These are phyloP conservation scores for Trichoderma gracile DNA, from an alignment of 2,329 filamentous ascomycete genomes.

Conservation along the genomic window DNA sequence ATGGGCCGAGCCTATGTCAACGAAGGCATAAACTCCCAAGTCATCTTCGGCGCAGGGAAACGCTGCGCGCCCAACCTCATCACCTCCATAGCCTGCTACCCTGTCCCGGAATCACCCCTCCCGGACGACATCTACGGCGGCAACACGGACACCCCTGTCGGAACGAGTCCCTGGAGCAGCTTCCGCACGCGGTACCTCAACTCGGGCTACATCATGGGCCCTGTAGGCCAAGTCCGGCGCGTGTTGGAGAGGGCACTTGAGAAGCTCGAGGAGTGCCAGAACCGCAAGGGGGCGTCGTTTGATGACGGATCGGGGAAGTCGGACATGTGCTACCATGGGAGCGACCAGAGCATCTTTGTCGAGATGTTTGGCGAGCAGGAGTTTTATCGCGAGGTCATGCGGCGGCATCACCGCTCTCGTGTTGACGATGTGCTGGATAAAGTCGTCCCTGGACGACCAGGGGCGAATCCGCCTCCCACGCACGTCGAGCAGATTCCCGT, in stretches of 20 bases:
- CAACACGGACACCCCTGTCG: constrained; percentile 32
- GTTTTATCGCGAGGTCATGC: constrained; percentile 36
- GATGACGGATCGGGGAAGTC: constrained; percentile 27
- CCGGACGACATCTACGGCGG: constrained; percentile 30
- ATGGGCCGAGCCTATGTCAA: constrained; percentile 32
- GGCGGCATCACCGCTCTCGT: constrained; percentile 31
- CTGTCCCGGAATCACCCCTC: constrained; percentile 35
- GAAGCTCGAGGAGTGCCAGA: constrained; percentile 31
- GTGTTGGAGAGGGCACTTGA: constrained; percentile 31
- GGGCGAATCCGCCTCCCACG: constrained; percentile 29
- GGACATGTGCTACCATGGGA: constrained; percentile 32
- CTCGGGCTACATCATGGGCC: constrained; percentile 34
- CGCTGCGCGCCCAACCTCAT: constrained; percentile 34
- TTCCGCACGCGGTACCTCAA: constrained; percentile 34
- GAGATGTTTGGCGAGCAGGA: constrained; percentile 37
- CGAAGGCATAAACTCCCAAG: constrained; percentile 31
- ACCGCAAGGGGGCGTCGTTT: constrained; percentile 17
- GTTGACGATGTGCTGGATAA: constrained; percentile 31
- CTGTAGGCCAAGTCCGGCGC: constrained; percentile 31
- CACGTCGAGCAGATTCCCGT: constrained; percentile 27
- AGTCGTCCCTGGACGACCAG: constrained; percentile 30
- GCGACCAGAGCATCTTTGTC: constrained; percentile 36
- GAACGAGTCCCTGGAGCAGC: constrained; percentile 27
- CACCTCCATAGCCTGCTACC: constrained; percentile 33
- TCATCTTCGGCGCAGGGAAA: constrained; percentile 36